Percentiles rank a stretch among this genome's conserved stretches.
phyloP scores from a whole-genome alignment of 176 grass and related monocot genomes.

The Triticum dicoccoides region DNA sequence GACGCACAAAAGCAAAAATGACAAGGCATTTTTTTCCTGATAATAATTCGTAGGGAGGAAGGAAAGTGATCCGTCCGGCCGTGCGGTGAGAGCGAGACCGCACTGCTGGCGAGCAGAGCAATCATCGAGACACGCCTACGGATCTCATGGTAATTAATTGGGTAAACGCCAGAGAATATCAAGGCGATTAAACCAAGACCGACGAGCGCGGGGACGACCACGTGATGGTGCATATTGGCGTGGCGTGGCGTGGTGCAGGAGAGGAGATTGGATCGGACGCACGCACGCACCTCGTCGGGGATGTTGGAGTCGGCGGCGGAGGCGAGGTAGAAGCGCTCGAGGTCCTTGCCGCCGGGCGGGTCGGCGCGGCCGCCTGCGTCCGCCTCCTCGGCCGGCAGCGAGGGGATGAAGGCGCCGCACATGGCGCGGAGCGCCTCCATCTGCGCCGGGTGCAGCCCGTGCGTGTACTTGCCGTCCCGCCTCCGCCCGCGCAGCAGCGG shows the following conservation, averaged over 20 bases:
- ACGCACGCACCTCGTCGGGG: slow-evolving; percentile 65
- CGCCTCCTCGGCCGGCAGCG: slow-evolving; percentile 35
- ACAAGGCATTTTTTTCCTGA: background rate
- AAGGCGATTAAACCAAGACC: background rate
- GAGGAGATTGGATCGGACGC: background rate
- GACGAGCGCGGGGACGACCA: background rate
- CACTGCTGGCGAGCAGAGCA: background rate
- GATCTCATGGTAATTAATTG: slow-evolving; percentile 13
- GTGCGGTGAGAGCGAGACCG: background rate
- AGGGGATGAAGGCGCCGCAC: slow-evolving; percentile 75
- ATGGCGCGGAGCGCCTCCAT: slow-evolving; percentile 74
- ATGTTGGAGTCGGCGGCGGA: slow-evolving; percentile 60
- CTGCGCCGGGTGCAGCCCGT: slow-evolving; percentile 62
- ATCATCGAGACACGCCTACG: background rate
- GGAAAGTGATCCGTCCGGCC: background rate
- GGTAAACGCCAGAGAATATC: background rate
- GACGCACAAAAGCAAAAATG: background rate
- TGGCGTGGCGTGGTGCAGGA: background rate
- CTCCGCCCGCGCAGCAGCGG: slow-evolving; percentile 53
- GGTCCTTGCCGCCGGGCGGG: slow-evolving; percentile 44
- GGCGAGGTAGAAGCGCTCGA: slow-evolving; percentile 67
- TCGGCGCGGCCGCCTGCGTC: slow-evolving; percentile 28
- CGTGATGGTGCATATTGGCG: background rate
- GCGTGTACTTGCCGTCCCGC: slow-evolving; percentile 51
- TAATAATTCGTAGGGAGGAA: background rate